Conservation (phyloP, 257 asterid genomes). For the Primulina tabacum region DNA sequence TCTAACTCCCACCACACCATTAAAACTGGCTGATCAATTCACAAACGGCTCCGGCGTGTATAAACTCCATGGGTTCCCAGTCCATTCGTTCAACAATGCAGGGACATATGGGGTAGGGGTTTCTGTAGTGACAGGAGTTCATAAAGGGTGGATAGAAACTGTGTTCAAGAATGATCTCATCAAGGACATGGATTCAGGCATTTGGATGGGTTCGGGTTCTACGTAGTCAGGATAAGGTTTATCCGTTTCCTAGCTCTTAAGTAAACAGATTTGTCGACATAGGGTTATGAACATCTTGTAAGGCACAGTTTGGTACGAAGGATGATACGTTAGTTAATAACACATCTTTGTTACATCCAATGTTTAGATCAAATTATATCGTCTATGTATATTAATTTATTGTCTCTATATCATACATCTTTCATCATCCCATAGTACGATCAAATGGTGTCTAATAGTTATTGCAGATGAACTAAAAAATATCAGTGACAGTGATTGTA, state of each 20-base stretch:
- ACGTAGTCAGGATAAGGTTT: constrained; percentile 46
- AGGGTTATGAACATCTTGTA: neutral
- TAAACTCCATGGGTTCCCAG: constrained; percentile 34
- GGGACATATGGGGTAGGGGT: constrained; percentile 44
- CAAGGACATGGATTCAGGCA: constrained; percentile 50
- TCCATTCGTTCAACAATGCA: constrained; percentile 16
- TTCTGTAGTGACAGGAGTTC: constrained; percentile 44
- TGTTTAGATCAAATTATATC: too few relatives aligned
- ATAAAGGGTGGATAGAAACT: constrained; percentile 48
- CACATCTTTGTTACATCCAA: too few relatives aligned
- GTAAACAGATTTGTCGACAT: neutral
- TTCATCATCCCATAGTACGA: too few relatives aligned
- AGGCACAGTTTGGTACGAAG: too few relatives aligned
- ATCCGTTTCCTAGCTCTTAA: neutral
- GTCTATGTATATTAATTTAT: too few relatives aligned
- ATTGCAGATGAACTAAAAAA: too few relatives aligned
- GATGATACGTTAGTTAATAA: too few relatives aligned
- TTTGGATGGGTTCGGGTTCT: constrained; percentile 56
- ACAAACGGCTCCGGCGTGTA: constrained; percentile 46
- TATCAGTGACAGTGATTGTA: too few relatives aligned
- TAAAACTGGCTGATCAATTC: constrained; percentile 51
- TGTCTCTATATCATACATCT: too few relatives aligned
- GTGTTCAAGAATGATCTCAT: constrained; percentile 44
- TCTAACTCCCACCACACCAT: constrained; percentile 44
- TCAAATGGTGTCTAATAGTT: too few relatives aligned